Evolutionary conservation across 2,329 filamentous ascomycete species (phyloP).

Genomic region (Epichloe elymi): DNA sequence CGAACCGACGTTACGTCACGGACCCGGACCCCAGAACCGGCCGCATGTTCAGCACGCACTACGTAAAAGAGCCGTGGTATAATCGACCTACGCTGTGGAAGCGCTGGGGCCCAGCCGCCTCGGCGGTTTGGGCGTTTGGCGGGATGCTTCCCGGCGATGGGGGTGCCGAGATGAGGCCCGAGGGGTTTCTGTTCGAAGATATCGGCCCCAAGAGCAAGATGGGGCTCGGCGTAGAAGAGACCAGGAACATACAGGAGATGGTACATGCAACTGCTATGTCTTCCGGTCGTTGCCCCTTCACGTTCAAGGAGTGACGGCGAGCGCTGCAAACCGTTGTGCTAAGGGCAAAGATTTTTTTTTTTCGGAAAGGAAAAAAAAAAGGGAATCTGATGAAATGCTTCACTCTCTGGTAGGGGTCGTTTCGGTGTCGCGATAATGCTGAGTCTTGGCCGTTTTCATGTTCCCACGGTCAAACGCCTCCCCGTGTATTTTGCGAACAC

Average conservation of each 20-base stretch:
- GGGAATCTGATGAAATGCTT: no score
- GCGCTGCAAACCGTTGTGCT: background rate
- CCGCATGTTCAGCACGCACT: constrained; percentile 35
- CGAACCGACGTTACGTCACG: constrained; percentile 25
- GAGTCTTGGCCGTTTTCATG: no score
- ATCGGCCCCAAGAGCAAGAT: constrained; percentile 46
- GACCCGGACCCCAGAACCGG: constrained; percentile 40
- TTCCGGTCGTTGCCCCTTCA: background rate
- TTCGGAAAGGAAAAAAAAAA: background rate
- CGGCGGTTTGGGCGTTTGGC: constrained; percentile 30
- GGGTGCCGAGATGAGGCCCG: constrained; percentile 23
- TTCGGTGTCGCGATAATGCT: no score
- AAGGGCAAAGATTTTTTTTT: background rate
- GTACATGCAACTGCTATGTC: background rate
- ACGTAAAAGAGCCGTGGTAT: constrained; percentile 54
- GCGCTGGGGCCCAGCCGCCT: constrained; percentile 46
- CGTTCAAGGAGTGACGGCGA: background rate
- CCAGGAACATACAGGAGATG: background rate
- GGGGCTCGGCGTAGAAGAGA: constrained; percentile 33
- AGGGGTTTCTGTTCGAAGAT: constrained; percentile 43
- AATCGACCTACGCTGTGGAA: constrained; percentile 44
- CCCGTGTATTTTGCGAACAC: no score
- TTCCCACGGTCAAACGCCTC: no score
- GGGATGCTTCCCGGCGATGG: constrained; percentile 32
- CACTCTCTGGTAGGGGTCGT: no score